These are phyloP conservation scores for Panellus pusillus DNA, from an alignment of 768 basidiomycete genomes.

Conservation along the genomic window DNA sequence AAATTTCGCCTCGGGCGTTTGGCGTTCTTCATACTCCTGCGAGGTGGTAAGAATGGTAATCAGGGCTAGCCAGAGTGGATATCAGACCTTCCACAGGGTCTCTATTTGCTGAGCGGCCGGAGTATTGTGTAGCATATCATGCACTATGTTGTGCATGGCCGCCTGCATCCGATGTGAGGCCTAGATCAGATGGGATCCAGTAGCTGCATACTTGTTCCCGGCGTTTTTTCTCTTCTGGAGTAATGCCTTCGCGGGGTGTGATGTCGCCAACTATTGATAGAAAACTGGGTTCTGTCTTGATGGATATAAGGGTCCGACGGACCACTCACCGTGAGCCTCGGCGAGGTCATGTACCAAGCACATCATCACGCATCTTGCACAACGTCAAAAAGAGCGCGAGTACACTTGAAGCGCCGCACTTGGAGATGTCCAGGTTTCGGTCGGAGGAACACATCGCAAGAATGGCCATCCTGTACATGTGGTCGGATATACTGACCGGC, in stretches of 20 bases:
- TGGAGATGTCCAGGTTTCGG: slow-evolving; percentile 64
- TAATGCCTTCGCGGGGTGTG: slow-evolving; percentile 82
- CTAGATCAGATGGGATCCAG: not conserved
- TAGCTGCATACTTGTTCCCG: slow-evolving; percentile 61
- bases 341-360: slow-evolving; percentile 92
- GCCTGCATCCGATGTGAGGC: slow-evolving; percentile 42
- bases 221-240: slow-evolving; percentile 75
- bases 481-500: slow-evolving; percentile 77
- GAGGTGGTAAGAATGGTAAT: not conserved
- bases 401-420: slow-evolving; percentile 42
- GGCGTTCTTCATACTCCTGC: slow-evolving; percentile 82
- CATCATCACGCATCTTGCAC: slow-evolving; percentile 79
- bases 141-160: slow-evolving; percentile 88
- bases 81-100: slow-evolving; percentile 63
- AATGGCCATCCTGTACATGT: slow-evolving; percentile 98
- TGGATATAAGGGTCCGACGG: too few species aligned
- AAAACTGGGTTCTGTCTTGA: not conserved
- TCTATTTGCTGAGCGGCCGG: slow-evolving; percentile 68
- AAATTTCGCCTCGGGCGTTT: slow-evolving; percentile 74
- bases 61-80: not conserved
- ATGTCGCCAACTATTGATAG: slow-evolving; percentile 83
- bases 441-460: slow-evolving; percentile 87
- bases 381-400: not conserved
- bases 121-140: slow-evolving; percentile 83
- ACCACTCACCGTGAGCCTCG: slow-evolving; percentile 76